Percentiles rank a stretch among this genome's conserved stretches.
Evolutionary conservation across 148 eudicot genomes (phyloP).

Genomic region (Vaccinium corymbosum): DNA sequence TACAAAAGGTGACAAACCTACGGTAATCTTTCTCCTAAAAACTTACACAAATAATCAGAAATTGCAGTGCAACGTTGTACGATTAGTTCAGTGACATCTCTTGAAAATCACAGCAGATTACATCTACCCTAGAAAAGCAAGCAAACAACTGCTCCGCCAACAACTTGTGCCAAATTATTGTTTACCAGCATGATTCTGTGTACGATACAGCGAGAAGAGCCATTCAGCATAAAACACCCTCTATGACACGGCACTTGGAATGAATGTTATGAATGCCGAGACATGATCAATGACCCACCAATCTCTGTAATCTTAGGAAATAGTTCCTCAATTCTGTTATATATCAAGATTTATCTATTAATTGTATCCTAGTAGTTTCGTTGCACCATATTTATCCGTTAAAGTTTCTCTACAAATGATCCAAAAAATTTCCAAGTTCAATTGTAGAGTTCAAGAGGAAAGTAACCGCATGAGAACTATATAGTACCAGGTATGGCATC

Average conservation of each 20-base stretch:
- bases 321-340: not conserved
- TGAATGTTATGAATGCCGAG: not conserved
- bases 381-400: not conserved
- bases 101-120: constrained; percentile 35
- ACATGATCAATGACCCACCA: not conserved
- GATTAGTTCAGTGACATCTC: not conserved
- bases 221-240: not conserved
- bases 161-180: not conserved
- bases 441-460: not conserved
- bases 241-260: not conserved
- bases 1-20: not conserved
- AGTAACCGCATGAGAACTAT: not conserved
- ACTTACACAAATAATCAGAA: not conserved
- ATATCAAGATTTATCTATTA: not conserved
- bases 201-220: not conserved
- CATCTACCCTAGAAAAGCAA: constrained; percentile 27
- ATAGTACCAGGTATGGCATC: not conserved
- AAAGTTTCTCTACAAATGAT: not conserved
- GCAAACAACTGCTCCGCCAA: not conserved
- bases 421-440: not conserved
- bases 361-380: not conserved
- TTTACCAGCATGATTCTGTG: not conserved
- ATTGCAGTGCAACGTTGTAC: not conserved
- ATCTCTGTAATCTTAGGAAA: not conserved
- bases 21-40: not conserved